Base-by-base conservation (phyloP, 225 moss, liverwort and hornwort genomes). In the Pseudisothecium myosuroides region DNA sequence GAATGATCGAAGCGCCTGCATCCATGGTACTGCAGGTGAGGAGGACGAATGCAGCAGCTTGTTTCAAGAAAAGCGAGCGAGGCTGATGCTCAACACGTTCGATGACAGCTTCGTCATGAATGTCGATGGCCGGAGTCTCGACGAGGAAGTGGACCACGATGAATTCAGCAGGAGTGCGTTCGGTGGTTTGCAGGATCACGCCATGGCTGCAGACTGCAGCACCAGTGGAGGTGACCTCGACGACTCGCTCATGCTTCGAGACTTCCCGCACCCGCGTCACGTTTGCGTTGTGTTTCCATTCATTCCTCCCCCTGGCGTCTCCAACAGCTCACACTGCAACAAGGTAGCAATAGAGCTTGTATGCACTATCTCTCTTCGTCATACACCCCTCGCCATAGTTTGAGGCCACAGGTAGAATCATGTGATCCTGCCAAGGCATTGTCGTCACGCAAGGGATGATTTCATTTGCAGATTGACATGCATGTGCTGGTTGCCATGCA, bases 241-340 rank as follows among this genome's bases (percentile, higher is more conserved):
- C 64, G 94, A 95, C 45, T 90, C 92, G 81, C 92, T 95, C 80
- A 91, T 94, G 92, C 92, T 94, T 74, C 90, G 95, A 66, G 98
- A 96, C 87, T 94, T 93, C 82, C 95, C 97, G 43, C 98, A 98
- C 91, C 97, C 98, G 75, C 98, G 98, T 73, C 96, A 97, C 78
- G 91, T 94, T 82, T 98, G 98, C 90, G 93, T 95, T 58, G 94
- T 95, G 86, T 97, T 97, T 80, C 98, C 98, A 23, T 98, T 97
- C 87, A 92, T 91, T 85, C 92, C 92, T 92, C 89, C 96, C 85
- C 96, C 98, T 82, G 95, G 95, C 89, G 85, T 95, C 83, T 96
- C 98, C 85, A 98, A 98, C 93, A 97, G 92, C 87, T 95, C 96
- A 54, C 96, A 97, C 80, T 98, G 98, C 91, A 96, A 96, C 92